phyloP scores from a whole-genome alignment of 805 yeast species.

The Tetrapisispora namnaoensis region DNA sequence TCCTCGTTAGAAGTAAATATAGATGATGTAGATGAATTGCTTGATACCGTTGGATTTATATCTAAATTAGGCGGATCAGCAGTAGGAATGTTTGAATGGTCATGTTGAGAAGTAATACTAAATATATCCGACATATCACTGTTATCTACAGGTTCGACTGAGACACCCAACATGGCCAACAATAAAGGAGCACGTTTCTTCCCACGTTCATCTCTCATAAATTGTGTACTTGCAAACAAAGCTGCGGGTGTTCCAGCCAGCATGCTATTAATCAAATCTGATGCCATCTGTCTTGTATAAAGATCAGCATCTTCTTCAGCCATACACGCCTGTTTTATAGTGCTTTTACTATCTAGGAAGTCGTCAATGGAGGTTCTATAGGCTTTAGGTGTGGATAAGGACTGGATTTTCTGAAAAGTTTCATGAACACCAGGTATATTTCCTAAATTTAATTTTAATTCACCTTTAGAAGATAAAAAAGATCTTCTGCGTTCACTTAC shows the following conservation, averaged over 20 bases:
- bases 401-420: slow-evolving; percentile 1
- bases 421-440: slow-evolving; percentile 2
- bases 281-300: slow-evolving; percentile 26
- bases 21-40: slow-evolving; percentile 1
- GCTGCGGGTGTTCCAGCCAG: slow-evolving; percentile 66
- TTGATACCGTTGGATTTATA: not conserved
- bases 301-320: slow-evolving; percentile 8
- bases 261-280: slow-evolving; percentile 43
- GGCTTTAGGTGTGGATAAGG: not conserved
- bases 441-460: not conserved
- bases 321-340: not conserved
- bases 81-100: slow-evolving; percentile 28
- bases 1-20: slow-evolving; percentile 3
- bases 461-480: not conserved
- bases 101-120: slow-evolving; percentile 24
- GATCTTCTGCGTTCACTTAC: slow-evolving; percentile 4
- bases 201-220: slow-evolving; percentile 68
- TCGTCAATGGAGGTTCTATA: not conserved
- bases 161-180: slow-evolving; percentile 59
- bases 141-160: slow-evolving; percentile 33
- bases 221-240: slow-evolving; percentile 60
- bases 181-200: slow-evolving; percentile 74
- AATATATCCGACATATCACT: not conserved
- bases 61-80: not conserved
- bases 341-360: slow-evolving; percentile 1